Evolutionary conservation across 2,329 filamentous ascomycete genomes (phyloP), one percentile per base, ranked within the genome.

Genomic region (Talaromyces sp.): DNA sequence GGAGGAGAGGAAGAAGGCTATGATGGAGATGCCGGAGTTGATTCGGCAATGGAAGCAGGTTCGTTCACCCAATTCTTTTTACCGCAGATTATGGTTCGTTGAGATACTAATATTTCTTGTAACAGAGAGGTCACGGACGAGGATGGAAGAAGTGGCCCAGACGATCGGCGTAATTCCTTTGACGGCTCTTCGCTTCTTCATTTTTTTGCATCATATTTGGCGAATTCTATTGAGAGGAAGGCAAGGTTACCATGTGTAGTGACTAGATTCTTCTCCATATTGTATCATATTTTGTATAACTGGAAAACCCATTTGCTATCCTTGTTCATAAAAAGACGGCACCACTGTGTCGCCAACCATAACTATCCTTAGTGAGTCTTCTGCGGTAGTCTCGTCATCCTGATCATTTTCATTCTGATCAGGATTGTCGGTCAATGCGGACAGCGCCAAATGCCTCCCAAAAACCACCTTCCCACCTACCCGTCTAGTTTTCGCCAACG

Each of bases 1-100:
- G 84, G 92, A 96, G 76, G 87, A 90, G 80, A 88, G 92, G 79
- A 90, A 89, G 83, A 85, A 91, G 77, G 95, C 95, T 64, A 97
- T 98, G 91, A 77, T 96, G 81, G 88, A 88, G 64, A 99, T 99
- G 95, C 92, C 93, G 67, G 86, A 89, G 72, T 85, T 98, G 81
- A 91, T 99, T 75, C 86, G 89, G 77, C 83, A 90, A 76, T 99
- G 93, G 95, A 96, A 96, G 80, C 88, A 90, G 86, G 91, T 95
- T 81, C 75, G 86, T 57, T 9, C 28, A 28, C 28, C 28, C 28
- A 3, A 28, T 28, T 28, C 28, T 28, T 28, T 28, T 28, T 28
- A 28, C 6, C 28, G 28, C 6, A 28, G 28, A 6, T 28, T 28
- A 28, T 28, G 3, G 28, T 28, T 28, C 28, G 28, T 21, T 12